Percentiles rank a stretch among this genome's conserved stretches.
Evolutionary conservation across 805 yeast genomes (phyloP).

Genomic region (Blastobotrys americana): DNA sequence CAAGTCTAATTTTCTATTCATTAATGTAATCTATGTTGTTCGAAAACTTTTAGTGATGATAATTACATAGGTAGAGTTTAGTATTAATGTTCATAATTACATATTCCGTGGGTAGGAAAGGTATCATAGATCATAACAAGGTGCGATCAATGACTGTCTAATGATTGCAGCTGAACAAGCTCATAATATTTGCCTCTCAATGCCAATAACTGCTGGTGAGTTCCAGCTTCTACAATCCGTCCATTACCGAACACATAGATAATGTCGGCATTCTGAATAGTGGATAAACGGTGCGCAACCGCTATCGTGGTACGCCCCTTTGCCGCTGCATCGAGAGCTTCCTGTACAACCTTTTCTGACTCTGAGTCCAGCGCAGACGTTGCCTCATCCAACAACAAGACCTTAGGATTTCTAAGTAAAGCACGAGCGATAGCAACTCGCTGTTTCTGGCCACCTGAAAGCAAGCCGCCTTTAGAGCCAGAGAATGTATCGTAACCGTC

Average conservation of each 20-base stretch:
- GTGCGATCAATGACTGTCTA: constrained; percentile 25
- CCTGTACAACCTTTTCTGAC: constrained; percentile 70
- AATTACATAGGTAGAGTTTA: too few relatives aligned
- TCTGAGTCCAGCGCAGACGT: constrained; percentile 58
- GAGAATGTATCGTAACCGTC: constrained; percentile 53
- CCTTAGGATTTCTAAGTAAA: constrained; percentile 54
- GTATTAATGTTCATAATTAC: too few relatives aligned
- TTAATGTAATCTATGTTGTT: too few relatives aligned
- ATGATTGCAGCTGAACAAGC: constrained; percentile 33
- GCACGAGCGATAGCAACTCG: constrained; percentile 71
- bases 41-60: too few relatives aligned
- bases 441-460: constrained; percentile 74
- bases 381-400: constrained; percentile 63
- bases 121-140: too few relatives aligned
- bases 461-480: constrained; percentile 49
- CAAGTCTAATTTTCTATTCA: too few relatives aligned
- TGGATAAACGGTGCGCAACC: constrained; percentile 75
- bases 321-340: constrained; percentile 61
- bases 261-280: constrained; percentile 54
- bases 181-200: constrained; percentile 33
- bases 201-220: constrained; percentile 41
- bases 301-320: constrained; percentile 69
- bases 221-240: constrained; percentile 50
- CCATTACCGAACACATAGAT: constrained; percentile 60
- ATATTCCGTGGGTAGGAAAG: too few relatives aligned